Evolutionary conservation across 495 filamentous ascomycete genomes (phyloP).

Genomic region (Hypoxylon intermedium): DNA sequence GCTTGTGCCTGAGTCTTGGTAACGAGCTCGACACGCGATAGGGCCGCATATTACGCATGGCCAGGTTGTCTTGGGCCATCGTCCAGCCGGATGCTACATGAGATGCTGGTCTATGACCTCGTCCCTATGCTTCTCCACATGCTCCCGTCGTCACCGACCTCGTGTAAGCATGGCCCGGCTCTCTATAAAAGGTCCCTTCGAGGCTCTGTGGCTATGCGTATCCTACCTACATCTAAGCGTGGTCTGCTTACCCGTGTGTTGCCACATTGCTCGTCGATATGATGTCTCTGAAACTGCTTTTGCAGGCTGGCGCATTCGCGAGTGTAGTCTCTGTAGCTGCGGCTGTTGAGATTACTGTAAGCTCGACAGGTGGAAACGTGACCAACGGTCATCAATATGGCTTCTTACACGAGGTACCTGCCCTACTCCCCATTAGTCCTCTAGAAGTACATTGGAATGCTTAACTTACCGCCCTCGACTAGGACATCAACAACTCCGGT

Average conservation of each 20-base stretch:
- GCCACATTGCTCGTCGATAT: conserved; percentile 29
- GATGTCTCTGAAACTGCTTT: conserved; percentile 39
- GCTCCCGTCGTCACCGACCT: background rate
- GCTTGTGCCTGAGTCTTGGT: conserved; percentile 25
- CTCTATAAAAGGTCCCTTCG: conserved; percentile 10
- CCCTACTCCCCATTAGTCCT: background rate
- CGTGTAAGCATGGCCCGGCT: background rate
- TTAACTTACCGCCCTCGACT: background rate
- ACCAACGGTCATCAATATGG: conserved; percentile 49
- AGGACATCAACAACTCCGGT: conserved; percentile 77
- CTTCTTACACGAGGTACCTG: conserved; percentile 49
- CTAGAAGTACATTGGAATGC: no score
- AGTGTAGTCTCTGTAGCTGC: conserved; percentile 14
- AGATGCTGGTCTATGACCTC: conserved; percentile 4
- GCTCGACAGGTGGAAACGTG: conserved; percentile 46
- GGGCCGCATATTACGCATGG: conserved; percentile 22
- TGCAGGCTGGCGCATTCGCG: conserved; percentile 26
- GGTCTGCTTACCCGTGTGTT: background rate
- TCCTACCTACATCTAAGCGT: background rate
- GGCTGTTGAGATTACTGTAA: conserved; percentile 44
- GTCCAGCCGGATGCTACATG: conserved; percentile 2
- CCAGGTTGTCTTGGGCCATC: background rate
- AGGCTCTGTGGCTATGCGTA: background rate
- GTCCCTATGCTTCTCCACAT: background rate
- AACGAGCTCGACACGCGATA: conserved; percentile 19